These are phyloP conservation scores for Fistulifera pelliculosa DNA, from an alignment of 108 stramenopile species.

Conservation along the genomic window DNA sequence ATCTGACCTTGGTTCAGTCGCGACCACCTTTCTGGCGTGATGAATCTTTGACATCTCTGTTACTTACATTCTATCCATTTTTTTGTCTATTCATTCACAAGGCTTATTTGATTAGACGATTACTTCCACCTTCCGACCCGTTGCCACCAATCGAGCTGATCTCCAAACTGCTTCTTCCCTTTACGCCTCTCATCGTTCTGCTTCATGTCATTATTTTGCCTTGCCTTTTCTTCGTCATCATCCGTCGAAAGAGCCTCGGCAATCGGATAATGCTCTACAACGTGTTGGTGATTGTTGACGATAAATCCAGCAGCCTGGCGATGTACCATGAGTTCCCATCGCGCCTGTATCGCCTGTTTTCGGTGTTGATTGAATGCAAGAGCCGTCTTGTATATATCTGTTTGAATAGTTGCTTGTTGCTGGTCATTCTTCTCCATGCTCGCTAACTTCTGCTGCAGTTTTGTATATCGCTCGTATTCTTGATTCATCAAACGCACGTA, in stretches of 20 bases:
- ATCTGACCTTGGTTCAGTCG: too few species aligned
- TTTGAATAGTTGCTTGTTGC: neutral
- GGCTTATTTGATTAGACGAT: neutral
- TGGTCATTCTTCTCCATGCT: constrained; percentile 1
- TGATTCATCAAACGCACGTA: constrained; percentile 42
- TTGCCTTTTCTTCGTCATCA: too few species aligned
- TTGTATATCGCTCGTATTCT: constrained; percentile 3
- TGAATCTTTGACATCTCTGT: too few species aligned
- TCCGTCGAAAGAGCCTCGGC: constrained; percentile 11
- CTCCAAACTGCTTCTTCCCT: constrained; percentile 31
- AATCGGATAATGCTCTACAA: constrained; percentile 63
- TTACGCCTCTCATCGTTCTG: too few species aligned
- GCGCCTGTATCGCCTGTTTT: constrained; percentile 42
- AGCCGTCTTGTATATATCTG: constrained; percentile 27
- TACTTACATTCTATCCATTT: too few species aligned
- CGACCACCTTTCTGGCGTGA: too few species aligned
- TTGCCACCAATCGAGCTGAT: constrained; percentile 79
- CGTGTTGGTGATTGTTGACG: constrained; percentile 63
- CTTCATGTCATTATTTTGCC: too few species aligned
- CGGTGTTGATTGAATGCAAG: constrained; percentile 50
- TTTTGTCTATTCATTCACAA: too few species aligned
- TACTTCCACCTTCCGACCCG: constrained; percentile 61
- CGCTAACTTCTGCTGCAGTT: constrained; percentile 8
- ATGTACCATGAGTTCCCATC: constrained; percentile 84
- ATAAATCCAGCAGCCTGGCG: constrained; percentile 77